phyloP scores from a whole-genome alignment of 2,329 filamentous ascomycete genomes.

The Ceratocystis huliohia region DNA sequence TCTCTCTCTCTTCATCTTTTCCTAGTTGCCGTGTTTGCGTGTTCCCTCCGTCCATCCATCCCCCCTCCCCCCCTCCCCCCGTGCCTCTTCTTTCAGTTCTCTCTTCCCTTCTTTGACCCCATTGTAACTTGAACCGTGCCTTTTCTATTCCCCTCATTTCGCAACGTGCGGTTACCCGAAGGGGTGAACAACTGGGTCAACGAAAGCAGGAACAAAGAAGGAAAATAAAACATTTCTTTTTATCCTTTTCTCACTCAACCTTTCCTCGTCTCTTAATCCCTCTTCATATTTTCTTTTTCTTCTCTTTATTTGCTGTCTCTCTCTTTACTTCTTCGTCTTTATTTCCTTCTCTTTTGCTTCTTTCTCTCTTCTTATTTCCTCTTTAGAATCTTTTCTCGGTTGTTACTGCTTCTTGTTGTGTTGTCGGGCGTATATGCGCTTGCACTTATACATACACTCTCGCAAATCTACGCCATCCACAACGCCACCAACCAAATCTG shows the following conservation, averaged over 20 bases:
- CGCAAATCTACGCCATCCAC: neutral
- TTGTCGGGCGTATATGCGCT: neutral
- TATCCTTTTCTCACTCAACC: conserved; percentile 23
- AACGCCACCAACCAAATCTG: conserved; percentile 37
- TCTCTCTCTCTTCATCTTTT: too few species aligned
- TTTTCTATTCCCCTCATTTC: conserved; percentile 8
- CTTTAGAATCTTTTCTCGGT: conserved; percentile 35
- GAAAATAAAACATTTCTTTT: neutral
- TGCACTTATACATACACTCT: neutral
- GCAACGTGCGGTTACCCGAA: conserved; percentile 1
- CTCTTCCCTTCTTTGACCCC: neutral
- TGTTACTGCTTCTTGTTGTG: neutral
- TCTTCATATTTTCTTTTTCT: neutral
- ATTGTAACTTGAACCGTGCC: conserved; percentile 10
- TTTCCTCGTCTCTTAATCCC: conserved; percentile 24
- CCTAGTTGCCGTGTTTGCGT: too few species aligned
- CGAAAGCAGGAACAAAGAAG: neutral
- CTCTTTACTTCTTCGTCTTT: conserved; percentile 24
- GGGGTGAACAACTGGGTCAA: neutral
- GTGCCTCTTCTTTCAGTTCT: neutral
- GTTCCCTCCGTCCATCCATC: too few species aligned
- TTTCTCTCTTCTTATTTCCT: conserved; percentile 21
- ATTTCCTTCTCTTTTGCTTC: neutral
- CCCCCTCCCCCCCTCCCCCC: neutral
- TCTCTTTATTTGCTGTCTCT: conserved; percentile 22